phyloP scores from a whole-genome alignment of 345 rosid species.

The Litchi chinensis region DNA sequence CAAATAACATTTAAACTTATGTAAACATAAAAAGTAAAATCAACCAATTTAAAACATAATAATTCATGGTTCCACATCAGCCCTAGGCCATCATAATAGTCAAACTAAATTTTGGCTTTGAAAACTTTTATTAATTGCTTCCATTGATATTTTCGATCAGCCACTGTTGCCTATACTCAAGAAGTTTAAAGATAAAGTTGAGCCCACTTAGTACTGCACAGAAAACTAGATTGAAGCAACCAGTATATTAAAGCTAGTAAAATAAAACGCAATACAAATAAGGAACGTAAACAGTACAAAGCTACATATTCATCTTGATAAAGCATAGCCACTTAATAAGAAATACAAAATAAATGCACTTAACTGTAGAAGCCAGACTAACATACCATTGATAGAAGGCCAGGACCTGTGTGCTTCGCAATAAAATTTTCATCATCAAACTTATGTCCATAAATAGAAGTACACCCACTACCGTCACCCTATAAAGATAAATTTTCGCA shows the following conservation, averaged over 20 bases:
- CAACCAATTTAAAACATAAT: not conserved
- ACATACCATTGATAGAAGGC: conserved; percentile 89
- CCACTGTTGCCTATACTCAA: not conserved
- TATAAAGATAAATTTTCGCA: conserved; percentile 30
- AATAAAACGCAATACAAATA: not conserved
- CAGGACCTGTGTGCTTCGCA: conserved; percentile 97
- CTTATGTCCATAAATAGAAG: conserved; percentile 81
- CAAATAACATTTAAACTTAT: not conserved
- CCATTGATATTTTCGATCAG: not conserved
- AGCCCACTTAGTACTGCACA: not conserved
- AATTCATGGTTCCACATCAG: not conserved
- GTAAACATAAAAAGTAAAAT: not conserved
- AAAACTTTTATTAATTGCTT: not conserved
- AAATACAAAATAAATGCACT: not conserved
- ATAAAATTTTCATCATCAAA: conserved; percentile 88
- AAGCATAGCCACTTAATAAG: not conserved
- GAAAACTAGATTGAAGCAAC: conserved; percentile 3
- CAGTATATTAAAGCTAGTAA: not conserved
- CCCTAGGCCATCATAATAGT: not conserved
- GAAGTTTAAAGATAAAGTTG: not conserved
- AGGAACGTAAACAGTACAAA: not conserved
- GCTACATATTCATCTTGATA: not conserved
- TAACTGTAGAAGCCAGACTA: not conserved
- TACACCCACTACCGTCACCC: conserved; percentile 97
- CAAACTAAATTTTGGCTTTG: not conserved